Percentiles rank a stretch among this genome's conserved stretches.
Conservation (phyloP, 164 flowering plant species). For the Protea cynaroides region DNA sequence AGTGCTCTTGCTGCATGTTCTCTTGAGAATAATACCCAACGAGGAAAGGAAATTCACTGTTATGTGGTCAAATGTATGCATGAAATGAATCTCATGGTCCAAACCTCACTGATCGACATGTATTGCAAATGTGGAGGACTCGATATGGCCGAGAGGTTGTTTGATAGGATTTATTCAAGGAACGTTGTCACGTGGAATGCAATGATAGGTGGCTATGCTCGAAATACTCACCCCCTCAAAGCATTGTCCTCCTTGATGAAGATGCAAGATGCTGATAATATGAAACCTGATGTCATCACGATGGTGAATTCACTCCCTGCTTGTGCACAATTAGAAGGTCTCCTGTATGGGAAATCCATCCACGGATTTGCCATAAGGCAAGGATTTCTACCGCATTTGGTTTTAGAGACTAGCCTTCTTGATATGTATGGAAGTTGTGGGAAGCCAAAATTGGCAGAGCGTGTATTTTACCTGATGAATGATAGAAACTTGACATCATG, state of each 20-base stretch:
- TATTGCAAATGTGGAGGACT: slow-evolving; percentile 49
- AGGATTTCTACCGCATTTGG: slow-evolving; percentile 46
- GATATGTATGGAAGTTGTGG: slow-evolving; percentile 54
- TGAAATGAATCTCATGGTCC: slow-evolving; percentile 35
- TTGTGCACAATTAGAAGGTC: slow-evolving; percentile 36
- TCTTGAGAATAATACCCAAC: slow-evolving; percentile 13
- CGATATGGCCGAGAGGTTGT: slow-evolving; percentile 42
- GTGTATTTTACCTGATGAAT: slow-evolving; percentile 31
- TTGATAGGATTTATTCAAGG: slow-evolving; percentile 20
- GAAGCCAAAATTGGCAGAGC: slow-evolving; percentile 26
- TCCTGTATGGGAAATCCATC: slow-evolving; percentile 42
- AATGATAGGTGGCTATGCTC: slow-evolving; percentile 47
- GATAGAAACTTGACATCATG: slow-evolving; percentile 27
- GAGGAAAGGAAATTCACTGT: slow-evolving; percentile 43
- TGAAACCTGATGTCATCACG: slow-evolving; percentile 47
- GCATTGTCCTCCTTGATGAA: slow-evolving; percentile 33
- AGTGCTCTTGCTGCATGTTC: slow-evolving; percentile 48
- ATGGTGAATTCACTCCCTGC: slow-evolving; percentile 56
- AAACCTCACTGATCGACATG: slow-evolving; percentile 61
- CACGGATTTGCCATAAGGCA: slow-evolving; percentile 52
- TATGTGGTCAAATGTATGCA: slow-evolving; percentile 23
- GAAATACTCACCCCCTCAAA: slow-evolving; percentile 24
- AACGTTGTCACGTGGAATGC: slow-evolving; percentile 56
- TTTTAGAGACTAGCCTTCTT: slow-evolving; percentile 56
- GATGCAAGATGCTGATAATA: slow-evolving; percentile 34